Base-by-base conservation (phyloP, 768 basidiomycete genomes). In the Scleroderma citrinum region DNA sequence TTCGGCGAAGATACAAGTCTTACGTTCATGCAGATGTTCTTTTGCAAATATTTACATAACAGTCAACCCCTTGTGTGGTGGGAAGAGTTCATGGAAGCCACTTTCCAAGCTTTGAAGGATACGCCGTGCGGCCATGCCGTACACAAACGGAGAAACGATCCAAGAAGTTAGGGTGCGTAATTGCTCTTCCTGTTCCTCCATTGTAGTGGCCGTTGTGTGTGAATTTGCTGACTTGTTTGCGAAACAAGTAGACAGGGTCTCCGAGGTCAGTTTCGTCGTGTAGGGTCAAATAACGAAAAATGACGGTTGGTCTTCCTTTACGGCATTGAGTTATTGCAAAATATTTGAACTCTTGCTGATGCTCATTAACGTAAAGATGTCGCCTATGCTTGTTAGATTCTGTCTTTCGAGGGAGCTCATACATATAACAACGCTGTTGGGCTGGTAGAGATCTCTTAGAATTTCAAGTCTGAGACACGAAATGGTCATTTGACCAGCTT, bases 11-110 rank as follows among this genome's bases (percentile, higher is more conserved):
- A n/a, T n/a, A n/a, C n/a, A n/a, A n/a, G n/a, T n/a, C 13, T n/a
- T n/a, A n/a, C n/a, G 14, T 26, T 5, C 3, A 13, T 42, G 40
- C 16, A 8, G 7, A 10, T 42, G 40, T 29, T 23, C 40, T 23
- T 24, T 7, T 7, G 17, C 38, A 5, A 21, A 19, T 13, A 23
- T 4, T 12, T 39, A 11, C 20, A 19, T 39, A 10, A 12, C 13
- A 12, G 17, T 19, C 13, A 39, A 12, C 19, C 13, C 16, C 34
- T 48, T 13, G 21, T 46, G 6, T 62, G 58, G 63, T 64, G 63
- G 60, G 45, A 51, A 3, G 35, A 51, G 10, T 64, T 56, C 31
- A 49, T 62, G 59, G 47, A 51, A 3, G 40, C 43, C 24, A 48
- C 41, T 0, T 58, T 52, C 30, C 7, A 8, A 4, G 51, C 23